Percentiles rank a stretch among this genome's conserved stretches.
Evolutionary conservation across 73 alveolate species (phyloP).

Genomic region (Tetrahymena elliotti): DNA sequence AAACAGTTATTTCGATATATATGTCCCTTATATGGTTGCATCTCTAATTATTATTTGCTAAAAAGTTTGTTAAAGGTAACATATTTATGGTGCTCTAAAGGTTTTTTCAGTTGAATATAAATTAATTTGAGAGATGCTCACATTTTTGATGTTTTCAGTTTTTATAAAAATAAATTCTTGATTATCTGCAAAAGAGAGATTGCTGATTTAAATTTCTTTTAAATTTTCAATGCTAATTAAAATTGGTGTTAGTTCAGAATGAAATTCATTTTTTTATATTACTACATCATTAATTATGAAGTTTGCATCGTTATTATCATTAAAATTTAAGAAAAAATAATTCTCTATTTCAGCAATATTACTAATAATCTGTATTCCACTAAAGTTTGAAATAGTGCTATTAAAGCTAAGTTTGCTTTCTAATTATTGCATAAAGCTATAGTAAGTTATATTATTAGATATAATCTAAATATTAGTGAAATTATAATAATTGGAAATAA

Average conservation of each 20-base stretch:
- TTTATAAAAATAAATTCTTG: not conserved
- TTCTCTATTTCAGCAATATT: not conserved
- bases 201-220: too few relatives aligned
- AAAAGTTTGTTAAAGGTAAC: not conserved
- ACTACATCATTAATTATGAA: not conserved
- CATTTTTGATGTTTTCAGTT: not conserved
- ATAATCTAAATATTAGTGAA: not conserved
- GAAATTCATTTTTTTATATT: too few relatives aligned
- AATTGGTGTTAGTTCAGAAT: not conserved
- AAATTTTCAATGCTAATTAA: too few relatives aligned
- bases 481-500: not conserved
- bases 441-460: not conserved
- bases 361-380: not conserved
- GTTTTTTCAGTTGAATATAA: not conserved
- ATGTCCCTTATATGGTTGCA: too few relatives aligned
- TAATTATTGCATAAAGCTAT: not conserved
- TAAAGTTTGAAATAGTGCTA: not conserved
- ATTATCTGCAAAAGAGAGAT: not conserved
- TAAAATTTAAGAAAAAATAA: not conserved
- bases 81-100: not conserved
- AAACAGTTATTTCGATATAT: not conserved
- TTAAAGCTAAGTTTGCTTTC: not conserved
- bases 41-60: not conserved
- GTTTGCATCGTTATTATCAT: not conserved
- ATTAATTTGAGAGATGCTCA: too few relatives aligned